Evolutionary conservation across 1,139 yeast species (phyloP).

Genomic region (Saccharomyces hybrid): DNA sequence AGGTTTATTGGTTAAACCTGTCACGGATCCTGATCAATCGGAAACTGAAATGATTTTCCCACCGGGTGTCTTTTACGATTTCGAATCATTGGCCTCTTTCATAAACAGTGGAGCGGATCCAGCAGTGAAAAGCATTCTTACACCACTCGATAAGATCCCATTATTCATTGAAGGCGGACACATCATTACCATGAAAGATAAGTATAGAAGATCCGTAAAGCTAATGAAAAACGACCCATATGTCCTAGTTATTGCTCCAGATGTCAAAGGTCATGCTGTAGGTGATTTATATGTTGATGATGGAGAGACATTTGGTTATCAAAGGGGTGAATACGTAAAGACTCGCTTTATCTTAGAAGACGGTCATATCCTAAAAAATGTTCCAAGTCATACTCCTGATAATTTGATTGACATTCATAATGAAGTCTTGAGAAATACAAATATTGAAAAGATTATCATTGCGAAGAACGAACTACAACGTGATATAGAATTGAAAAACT

Average conservation of each 20-base stretch:
- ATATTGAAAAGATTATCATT: slow-evolving; percentile 55
- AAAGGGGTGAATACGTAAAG: slow-evolving; percentile 31
- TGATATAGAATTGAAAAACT: slow-evolving; percentile 8
- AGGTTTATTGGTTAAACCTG: slow-evolving; percentile 77
- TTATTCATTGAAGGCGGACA: slow-evolving; percentile 72
- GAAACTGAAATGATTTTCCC: slow-evolving; percentile 53
- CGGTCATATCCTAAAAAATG: slow-evolving; percentile 24
- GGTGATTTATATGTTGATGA: slow-evolving; percentile 76
- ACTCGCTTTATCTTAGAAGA: slow-evolving; percentile 5
- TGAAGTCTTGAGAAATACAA: slow-evolving; percentile 25
- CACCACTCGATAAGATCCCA: slow-evolving; percentile 61
- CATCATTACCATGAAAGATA: slow-evolving; percentile 56
- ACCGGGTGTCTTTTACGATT: slow-evolving; percentile 44
- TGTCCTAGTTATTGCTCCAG: slow-evolving; percentile 61
- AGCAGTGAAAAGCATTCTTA: slow-evolving; percentile 30
- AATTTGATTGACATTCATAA: slow-evolving; percentile 12
- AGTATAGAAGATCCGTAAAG: slow-evolving; percentile 72
- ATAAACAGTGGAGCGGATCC: slow-evolving; percentile 28
- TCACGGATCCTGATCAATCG: slow-evolving; percentile 49
- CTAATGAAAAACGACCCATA: slow-evolving; percentile 80
- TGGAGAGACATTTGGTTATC: slow-evolving; percentile 63
- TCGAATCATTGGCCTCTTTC: slow-evolving; percentile 34
- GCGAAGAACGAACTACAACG: slow-evolving; percentile 34
- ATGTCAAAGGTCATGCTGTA: slow-evolving; percentile 42
- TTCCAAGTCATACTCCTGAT: slow-evolving; percentile 11